Evolutionary conservation across 2,329 filamentous ascomycete genomes (phyloP).

Genomic region (Sclerotinia nivalis): DNA sequence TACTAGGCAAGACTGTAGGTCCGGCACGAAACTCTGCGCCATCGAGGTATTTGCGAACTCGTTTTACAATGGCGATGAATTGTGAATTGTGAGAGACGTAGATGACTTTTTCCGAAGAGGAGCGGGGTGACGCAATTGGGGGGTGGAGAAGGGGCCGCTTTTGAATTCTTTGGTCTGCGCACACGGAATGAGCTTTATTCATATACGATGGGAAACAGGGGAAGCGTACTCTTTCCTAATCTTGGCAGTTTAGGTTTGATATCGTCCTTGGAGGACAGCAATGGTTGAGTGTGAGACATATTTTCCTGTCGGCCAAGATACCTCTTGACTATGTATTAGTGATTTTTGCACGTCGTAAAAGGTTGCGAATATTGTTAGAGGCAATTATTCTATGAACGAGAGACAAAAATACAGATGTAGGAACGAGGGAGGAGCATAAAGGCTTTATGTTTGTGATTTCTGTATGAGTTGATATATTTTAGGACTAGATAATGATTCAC

Average conservation of each 20-base stretch:
- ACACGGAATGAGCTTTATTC: not conserved
- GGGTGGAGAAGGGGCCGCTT: slow-evolving; percentile 43
- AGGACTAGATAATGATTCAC: slow-evolving; percentile 5
- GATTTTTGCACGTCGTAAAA: not conserved
- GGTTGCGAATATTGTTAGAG: too few species aligned
- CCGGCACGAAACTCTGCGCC: slow-evolving; percentile 36
- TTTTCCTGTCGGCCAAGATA: not conserved
- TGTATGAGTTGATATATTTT: not conserved
- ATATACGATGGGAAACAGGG: slow-evolving; percentile 32
- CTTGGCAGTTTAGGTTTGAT: slow-evolving; percentile 2
- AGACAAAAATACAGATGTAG: not conserved
- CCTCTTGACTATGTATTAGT: not conserved
- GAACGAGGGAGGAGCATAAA: not conserved
- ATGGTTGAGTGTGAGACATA: slow-evolving; percentile 1
- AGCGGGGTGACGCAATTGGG: slow-evolving; percentile 32
- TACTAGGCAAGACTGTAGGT: slow-evolving; percentile 24
- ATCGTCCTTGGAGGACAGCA: slow-evolving; percentile 22
- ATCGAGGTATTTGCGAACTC: slow-evolving; percentile 36
- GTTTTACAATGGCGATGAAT: slow-evolving; percentile 40
- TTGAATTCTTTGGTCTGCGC: slow-evolving; percentile 37
- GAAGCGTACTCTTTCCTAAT: slow-evolving; percentile 28
- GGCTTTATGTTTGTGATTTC: not conserved
- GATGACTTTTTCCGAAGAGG: slow-evolving; percentile 36
- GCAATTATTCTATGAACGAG: not conserved
- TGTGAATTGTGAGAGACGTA: slow-evolving; percentile 38